A percentile compares a stretch with the other conserved stretches of the same genome.
These are phyloP conservation scores for Kazachstania sp. DNA, from an alignment of 1,139 yeast genomes.

Conservation along the genomic window DNA sequence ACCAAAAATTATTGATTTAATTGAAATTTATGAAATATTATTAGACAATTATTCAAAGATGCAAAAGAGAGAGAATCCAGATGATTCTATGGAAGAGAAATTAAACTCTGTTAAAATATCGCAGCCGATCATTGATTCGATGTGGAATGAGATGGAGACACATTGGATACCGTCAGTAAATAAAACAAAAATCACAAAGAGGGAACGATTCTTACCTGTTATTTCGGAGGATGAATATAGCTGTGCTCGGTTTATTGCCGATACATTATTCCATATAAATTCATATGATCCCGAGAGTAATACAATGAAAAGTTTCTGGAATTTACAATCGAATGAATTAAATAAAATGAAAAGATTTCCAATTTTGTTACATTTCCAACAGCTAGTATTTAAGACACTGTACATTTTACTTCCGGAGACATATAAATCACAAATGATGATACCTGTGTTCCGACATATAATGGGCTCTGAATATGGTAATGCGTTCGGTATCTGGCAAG, in stretches of 20 bases:
- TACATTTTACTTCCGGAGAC: slow-evolving; percentile 36
- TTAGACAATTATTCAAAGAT: slow-evolving; percentile 28
- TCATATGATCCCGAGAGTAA: slow-evolving; percentile 7
- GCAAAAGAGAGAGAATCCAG: slow-evolving; percentile 1
- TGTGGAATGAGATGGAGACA: slow-evolving; percentile 24
- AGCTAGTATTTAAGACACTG: slow-evolving; percentile 45
- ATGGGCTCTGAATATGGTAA: slow-evolving; percentile 63
- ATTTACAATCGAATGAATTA: slow-evolving; percentile 49
- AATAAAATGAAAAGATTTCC: slow-evolving; percentile 41
- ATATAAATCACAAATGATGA: slow-evolving; percentile 36
- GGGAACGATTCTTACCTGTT: slow-evolving; percentile 20
- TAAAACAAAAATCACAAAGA: slow-evolving; percentile 22
- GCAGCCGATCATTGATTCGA: slow-evolving; percentile 14
- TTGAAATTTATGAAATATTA: slow-evolving; percentile 23
- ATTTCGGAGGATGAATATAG: slow-evolving; percentile 37
- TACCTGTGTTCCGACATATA: slow-evolving; percentile 38
- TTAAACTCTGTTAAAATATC: slow-evolving; percentile 9
- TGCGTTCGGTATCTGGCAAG: slow-evolving; percentile 69
- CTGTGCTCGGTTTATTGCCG: slow-evolving; percentile 34
- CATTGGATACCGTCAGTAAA: slow-evolving; percentile 35
- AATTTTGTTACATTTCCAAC: slow-evolving; percentile 43
- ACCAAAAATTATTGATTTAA: slow-evolving; percentile 28
- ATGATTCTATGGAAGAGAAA: slow-evolving; percentile 11
- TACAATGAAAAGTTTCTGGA: slow-evolving; percentile 30
- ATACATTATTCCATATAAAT: slow-evolving; percentile 19